phyloP scores from a whole-genome alignment of 257 asterid genomes.

The Solanum sparsipilum region DNA sequence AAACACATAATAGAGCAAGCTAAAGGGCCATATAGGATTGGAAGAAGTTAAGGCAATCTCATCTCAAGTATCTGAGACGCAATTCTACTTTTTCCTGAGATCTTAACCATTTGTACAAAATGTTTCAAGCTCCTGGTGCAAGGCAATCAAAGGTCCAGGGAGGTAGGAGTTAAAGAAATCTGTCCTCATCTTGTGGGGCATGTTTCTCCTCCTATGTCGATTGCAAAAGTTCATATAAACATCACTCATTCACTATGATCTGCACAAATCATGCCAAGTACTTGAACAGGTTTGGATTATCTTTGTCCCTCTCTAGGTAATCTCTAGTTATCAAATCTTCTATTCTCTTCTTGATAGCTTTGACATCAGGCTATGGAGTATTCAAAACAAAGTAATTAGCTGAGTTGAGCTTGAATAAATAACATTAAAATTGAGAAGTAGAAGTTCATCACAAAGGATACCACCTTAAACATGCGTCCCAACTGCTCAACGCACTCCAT shows the following conservation, averaged over 20 bases:
- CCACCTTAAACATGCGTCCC: slow-evolving; percentile 91
- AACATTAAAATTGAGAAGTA: background rate
- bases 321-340: slow-evolving; percentile 95
- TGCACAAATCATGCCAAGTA: slow-evolving; percentile 69
- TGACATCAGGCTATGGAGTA: slow-evolving; percentile 72
- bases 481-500: slow-evolving; percentile 96
- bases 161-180: slow-evolving; percentile 7
- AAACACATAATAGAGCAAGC: background rate
- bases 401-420: background rate
- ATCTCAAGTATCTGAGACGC: background rate
- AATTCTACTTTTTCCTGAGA: background rate
- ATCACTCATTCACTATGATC: background rate
- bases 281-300: slow-evolving; percentile 81
- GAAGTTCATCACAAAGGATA: slow-evolving; percentile 4
- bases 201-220: background rate
- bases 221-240: background rate
- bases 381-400: background rate
- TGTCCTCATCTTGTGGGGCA: background rate
- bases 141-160: background rate
- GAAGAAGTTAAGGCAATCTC: background rate
- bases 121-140: slow-evolving; percentile 3
- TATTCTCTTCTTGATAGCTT: slow-evolving; percentile 95
- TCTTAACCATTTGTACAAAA: slow-evolving; percentile 7
- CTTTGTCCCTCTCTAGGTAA: slow-evolving; percentile 90
- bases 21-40: background rate